Evolutionary conservation across 352 stramenopile genomes (phyloP), one percentile per base, ranked within the genome.

Genomic region (Globisporangium iwayamae): DNA sequence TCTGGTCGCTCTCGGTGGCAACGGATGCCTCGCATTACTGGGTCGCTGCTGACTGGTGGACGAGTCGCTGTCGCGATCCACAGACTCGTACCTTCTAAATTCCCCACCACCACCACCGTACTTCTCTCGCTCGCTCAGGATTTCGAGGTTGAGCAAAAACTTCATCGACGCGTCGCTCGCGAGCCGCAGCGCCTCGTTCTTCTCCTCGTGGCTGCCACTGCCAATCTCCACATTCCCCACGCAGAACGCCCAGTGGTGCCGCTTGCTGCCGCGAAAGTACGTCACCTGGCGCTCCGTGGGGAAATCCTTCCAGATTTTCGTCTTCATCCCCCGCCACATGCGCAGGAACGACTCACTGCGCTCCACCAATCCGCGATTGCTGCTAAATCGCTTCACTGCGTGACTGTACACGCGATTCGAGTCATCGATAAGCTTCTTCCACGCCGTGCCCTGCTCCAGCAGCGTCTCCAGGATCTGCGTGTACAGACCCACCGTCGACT

Each of bases 181-280:
- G 10, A 81, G 46, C 28, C 75, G 73, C 46, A 84, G 87, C 25
- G 79, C 81, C 32, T 74, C 69, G 7, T 73, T 63, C 47, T 84
- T 87, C 32, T 85, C 69, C 56, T 78, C 74, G 32, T 83, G 69
- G 25, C 81, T 89, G 5, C 81, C 81, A 58, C 80, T 90, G 9
- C 83, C 83, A 41, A 93, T 77, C 41, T 91, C 83, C 10, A 93
- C 72, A 16, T 81, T 89, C 4, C 77, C 83, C 10, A 88, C 56
- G 28, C 69, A 68, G 59, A 93, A 91, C 45, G 73, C 73, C 74
- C 73, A 91, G 65, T 93, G 83, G 56, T 88, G 77, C 5, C 77
- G 63, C 32, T 73, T 71, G 13, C 65, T 61, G 3, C 83, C 83
- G 34, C 66, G 71, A 18, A 79, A 83, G 54, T 87, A 91, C 34